These are phyloP conservation scores for Arachnomyces sp. DNA, from an alignment of 2,329 filamentous ascomycete genomes.

Conservation along the genomic window DNA sequence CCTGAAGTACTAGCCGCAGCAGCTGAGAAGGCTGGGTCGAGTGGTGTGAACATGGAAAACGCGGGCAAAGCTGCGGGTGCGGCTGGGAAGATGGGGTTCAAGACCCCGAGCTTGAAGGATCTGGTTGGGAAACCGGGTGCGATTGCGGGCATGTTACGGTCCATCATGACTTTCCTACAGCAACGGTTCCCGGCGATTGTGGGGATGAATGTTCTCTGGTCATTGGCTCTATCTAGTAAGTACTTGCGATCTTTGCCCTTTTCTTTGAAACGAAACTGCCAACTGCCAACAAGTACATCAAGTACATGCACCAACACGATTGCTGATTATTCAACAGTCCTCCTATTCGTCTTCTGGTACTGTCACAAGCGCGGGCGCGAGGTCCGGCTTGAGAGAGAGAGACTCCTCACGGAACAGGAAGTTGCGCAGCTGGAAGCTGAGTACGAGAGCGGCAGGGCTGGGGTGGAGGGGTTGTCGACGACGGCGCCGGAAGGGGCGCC, in stretches of 20 bases:
- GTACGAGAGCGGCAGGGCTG: slow-evolving; percentile 23
- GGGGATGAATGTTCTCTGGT: slow-evolving; percentile 86
- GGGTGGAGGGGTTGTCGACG: slow-evolving; percentile 31
- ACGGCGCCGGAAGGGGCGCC: slow-evolving; percentile 34
- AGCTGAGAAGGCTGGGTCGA: slow-evolving; percentile 54
- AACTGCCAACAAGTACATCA: too few species aligned
- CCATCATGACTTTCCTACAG: slow-evolving; percentile 84
- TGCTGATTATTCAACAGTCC: slow-evolving; percentile 45
- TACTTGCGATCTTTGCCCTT: slow-evolving; percentile 14
- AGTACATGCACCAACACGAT: background rate
- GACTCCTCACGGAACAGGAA: slow-evolving; percentile 39
- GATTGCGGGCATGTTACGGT: slow-evolving; percentile 71
- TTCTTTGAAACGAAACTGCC: background rate
- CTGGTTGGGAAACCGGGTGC: slow-evolving; percentile 81
- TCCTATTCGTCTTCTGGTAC: slow-evolving; percentile 95
- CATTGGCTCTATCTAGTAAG: slow-evolving; percentile 77
- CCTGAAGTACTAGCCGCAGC: slow-evolving; percentile 77
- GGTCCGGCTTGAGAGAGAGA: slow-evolving; percentile 61
- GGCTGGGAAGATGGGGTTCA: slow-evolving; percentile 57
- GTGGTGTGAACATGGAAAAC: slow-evolving; percentile 52
- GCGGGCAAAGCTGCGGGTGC: slow-evolving; percentile 45
- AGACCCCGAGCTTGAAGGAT: slow-evolving; percentile 65
- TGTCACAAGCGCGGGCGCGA: slow-evolving; percentile 93
- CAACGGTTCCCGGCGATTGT: slow-evolving; percentile 82
- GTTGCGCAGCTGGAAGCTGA: slow-evolving; percentile 33